A percentile compares a stretch with the other conserved stretches of the same genome.
Conservation (phyloP, 2,329 filamentous ascomycete genomes). For the Magnaporthiopsis incrustans region DNA sequence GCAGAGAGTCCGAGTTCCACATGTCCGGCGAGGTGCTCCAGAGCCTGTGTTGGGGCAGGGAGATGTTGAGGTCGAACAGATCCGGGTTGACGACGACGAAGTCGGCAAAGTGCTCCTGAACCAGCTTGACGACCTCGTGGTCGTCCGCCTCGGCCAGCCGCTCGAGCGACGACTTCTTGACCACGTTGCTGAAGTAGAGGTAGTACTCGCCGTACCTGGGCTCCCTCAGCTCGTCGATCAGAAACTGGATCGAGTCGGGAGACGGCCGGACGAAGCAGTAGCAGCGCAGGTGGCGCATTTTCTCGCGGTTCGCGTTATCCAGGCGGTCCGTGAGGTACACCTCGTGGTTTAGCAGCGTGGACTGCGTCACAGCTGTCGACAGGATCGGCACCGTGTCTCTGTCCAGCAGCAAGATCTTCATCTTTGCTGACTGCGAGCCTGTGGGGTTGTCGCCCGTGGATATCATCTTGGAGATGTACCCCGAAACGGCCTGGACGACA, state of each 20-base stretch:
- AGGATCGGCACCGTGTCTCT: slow-evolving; percentile 90
- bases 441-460: slow-evolving; percentile 64
- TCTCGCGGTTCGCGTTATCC: slow-evolving; percentile 83
- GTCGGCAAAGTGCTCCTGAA: slow-evolving; percentile 96
- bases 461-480: slow-evolving; percentile 96
- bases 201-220: slow-evolving; percentile 98
- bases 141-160: slow-evolving; percentile 93
- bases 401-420: slow-evolving; percentile 96
- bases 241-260: slow-evolving; percentile 80
- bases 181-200: slow-evolving; percentile 94
- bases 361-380: slow-evolving; percentile 93
- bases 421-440: slow-evolving; percentile 70
- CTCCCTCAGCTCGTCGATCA: slow-evolving; percentile 92
- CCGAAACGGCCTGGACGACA: slow-evolving; percentile 82
- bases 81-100: slow-evolving; percentile 94
- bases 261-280: slow-evolving; percentile 90
- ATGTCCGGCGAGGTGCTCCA: slow-evolving; percentile 69
- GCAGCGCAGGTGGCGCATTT: slow-evolving; percentile 95
- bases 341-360: slow-evolving; percentile 87
- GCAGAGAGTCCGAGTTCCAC: slow-evolving; percentile 86
- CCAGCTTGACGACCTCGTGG: slow-evolving; percentile 87
- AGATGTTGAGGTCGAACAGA: slow-evolving; percentile 72
- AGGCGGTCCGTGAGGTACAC: slow-evolving; percentile 96
- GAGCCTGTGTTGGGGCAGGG: slow-evolving; percentile 64
- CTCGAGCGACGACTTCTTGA: slow-evolving; percentile 93